phyloP scores from a whole-genome alignment of 345 rosid species.

The Rhodomyrtus tomentosa region DNA sequence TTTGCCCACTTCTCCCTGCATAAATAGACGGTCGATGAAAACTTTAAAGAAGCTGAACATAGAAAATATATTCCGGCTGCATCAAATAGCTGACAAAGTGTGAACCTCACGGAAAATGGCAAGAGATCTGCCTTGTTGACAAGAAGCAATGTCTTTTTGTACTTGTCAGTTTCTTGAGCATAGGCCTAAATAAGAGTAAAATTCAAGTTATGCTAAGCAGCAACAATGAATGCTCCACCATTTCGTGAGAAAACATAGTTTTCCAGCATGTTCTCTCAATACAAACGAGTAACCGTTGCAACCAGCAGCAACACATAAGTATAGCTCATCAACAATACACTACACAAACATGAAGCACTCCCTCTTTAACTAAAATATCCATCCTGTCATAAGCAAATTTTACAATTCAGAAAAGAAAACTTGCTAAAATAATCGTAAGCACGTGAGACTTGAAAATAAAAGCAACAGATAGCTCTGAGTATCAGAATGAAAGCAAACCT shows the following conservation, averaged over 20 bases:
- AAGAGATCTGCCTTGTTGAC: constrained; percentile 95
- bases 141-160: constrained; percentile 73
- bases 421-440: background rate
- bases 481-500: constrained; percentile 1
- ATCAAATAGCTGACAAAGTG: background rate
- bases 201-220: background rate
- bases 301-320: background rate
- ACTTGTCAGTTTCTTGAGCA: constrained; percentile 66
- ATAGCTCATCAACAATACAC: background rate
- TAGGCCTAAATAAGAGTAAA: constrained; percentile 37
- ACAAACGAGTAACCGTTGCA: background rate
- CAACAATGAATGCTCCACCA: background rate
- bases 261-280: background rate
- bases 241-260: background rate
- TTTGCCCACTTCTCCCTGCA: constrained; percentile 78
- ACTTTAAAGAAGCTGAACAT: background rate
- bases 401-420: background rate
- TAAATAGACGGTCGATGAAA: background rate
- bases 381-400: background rate
- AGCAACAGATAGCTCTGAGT: background rate
- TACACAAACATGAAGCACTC: background rate
- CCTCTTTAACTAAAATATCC: background rate
- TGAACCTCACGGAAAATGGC: constrained; percentile 62
- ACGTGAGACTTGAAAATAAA: background rate
- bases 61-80: background rate